These are phyloP conservation scores for Sisymbrium altissimum DNA, from an alignment of 345 rosid genomes.

Conservation along the genomic window DNA sequence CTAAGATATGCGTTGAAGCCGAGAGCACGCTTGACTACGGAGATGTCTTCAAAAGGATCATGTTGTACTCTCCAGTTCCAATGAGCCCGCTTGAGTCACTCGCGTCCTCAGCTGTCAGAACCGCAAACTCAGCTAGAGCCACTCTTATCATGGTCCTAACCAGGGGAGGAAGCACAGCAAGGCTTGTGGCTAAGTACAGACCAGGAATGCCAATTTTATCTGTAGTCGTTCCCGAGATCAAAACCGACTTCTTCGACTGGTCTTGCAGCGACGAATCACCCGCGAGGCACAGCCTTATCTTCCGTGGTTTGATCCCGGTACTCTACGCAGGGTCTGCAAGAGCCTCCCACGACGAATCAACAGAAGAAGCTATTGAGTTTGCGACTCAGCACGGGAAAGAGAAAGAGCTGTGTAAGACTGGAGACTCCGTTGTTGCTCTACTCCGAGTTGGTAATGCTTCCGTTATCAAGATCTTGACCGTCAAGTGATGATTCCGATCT, in stretches of 20 bases:
- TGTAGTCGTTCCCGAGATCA: constrained; percentile 82
- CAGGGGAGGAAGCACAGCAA: constrained; percentile 95
- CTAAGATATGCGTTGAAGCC: constrained; percentile 86
- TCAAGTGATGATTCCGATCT: constrained; percentile 39
- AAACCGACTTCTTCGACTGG: constrained; percentile 88
- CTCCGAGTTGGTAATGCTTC: constrained; percentile 90
- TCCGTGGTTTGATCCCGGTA: constrained; percentile 80
- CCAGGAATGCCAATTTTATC: constrained; percentile 90
- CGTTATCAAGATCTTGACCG: constrained; percentile 86
- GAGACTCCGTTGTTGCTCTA: constrained; percentile 89
- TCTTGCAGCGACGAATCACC: constrained; percentile 87
- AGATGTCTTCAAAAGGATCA: constrained; percentile 78
- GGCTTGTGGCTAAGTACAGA: constrained; percentile 92
- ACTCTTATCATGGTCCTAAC: constrained; percentile 82
- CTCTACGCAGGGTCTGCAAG: constrained; percentile 87
- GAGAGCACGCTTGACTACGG: constrained; percentile 88
- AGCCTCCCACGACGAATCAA: constrained; percentile 85
- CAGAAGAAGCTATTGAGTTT: constrained; percentile 88
- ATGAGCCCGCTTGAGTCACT: constrained; percentile 95
- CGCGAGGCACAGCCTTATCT: constrained; percentile 88
- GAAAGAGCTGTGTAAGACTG: constrained; percentile 64
- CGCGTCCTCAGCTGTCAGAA: constrained; percentile 88
- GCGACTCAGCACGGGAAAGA: constrained; percentile 65
- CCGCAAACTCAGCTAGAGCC: constrained; percentile 85
- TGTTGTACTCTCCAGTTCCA: constrained; percentile 83